Conservation (phyloP, 495 filamentous ascomycete species). For the Apiosordaria backusii region DNA sequence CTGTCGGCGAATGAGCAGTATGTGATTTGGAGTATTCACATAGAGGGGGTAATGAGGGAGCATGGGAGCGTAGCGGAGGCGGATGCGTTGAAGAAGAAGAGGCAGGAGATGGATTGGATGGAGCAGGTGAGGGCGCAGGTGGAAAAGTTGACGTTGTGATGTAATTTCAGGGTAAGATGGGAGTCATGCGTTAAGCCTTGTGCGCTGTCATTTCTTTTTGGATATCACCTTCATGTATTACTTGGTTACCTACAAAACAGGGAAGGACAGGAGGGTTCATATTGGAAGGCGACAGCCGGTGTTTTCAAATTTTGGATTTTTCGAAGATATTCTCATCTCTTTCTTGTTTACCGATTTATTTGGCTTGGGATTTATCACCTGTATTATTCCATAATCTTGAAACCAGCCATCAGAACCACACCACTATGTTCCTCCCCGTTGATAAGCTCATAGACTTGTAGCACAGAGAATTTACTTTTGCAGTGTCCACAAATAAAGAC, state of each 20-base stretch:
- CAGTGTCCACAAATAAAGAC: no score
- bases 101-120: conserved; percentile 25
- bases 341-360: no score
- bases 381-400: no score
- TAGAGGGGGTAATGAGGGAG: conserved; percentile 29
- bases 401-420: no score
- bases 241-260: not conserved
- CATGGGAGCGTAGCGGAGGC: conserved; percentile 23
- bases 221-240: not conserved
- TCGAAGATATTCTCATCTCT: not conserved
- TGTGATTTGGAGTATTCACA: conserved; percentile 28
- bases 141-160: conserved; percentile 18
- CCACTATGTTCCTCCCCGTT: no score
- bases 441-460: no score
- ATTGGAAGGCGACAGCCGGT: not conserved
- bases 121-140: conserved; percentile 24
- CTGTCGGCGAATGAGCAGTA: conserved; percentile 29
- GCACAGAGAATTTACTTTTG: no score
- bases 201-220: not conserved
- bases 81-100: conserved; percentile 19
- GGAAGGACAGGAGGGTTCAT: not conserved
- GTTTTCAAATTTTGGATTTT: not conserved
- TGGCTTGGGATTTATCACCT: no score
- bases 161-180: not conserved
- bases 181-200: not conserved